Evolutionary conservation across 1,284 basidiomycete genomes (phyloP), one percentile per base, ranked within the genome.

Genomic region (Tremellales sp.): DNA sequence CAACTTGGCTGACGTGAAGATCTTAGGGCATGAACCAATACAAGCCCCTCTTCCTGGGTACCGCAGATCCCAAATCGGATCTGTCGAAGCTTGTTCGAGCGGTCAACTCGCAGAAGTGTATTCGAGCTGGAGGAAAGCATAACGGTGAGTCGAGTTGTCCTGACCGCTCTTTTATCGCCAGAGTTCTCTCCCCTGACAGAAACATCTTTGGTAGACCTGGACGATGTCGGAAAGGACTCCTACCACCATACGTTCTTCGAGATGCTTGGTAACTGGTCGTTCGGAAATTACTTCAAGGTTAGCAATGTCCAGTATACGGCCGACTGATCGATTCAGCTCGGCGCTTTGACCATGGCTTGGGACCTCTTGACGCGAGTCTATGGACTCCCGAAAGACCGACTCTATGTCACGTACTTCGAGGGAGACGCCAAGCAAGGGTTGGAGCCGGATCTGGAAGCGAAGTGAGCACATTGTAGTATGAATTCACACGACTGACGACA

Each of bases 261-360:
- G 75, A 98, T 98, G 94, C 76, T 98, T 54, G 94, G 94, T 36
- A 98, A 98, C 74, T 98, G 94, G 94, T 97, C 92, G 9, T 98
- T 98, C 62, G 94, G 94, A 5, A 90, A 98, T 73, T 98, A 98
- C 76, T 98, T 98, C 82, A 98, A 98, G 82, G 90, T 83, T 45
- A 41, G 66, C 44, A 25, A 8, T 6, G 10, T 19, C 37, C 9
- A 26, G 19, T 13, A 2, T 19, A 27, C 39, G 14, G 46, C 27
- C 45, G 41, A n/a, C 50, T 59, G 38, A 58, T 37, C 2, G 31
- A 42, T 47, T 45, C 65, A 93, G 90, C 83, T 86, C 80, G 94
- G 97, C 59, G 93, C 94, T 10, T 85, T 95, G 54, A 73, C 74
- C 32, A 92, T 87, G 74, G 93, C 94, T 4, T 98, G 93, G 93